Conservation (phyloP, 371 early-diverging fungal genomes). For the Apophysomyces elegans region DNA sequence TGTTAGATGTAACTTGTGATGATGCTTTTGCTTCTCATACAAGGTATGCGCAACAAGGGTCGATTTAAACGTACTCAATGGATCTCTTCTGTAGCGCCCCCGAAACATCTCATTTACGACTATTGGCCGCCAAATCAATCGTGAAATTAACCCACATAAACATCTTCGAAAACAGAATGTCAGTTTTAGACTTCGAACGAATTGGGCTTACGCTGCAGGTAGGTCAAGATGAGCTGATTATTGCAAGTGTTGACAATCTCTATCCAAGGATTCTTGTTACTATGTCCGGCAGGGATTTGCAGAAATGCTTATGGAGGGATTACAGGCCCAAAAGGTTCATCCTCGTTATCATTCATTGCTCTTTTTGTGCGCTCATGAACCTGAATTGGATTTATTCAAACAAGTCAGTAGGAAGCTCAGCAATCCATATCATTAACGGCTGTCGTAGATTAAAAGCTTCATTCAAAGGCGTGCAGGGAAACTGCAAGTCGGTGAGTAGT, state of each 20-base stretch:
- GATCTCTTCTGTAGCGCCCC: slow-evolving; percentile 31
- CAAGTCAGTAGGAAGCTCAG: slow-evolving; percentile 21
- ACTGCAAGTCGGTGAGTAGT: slow-evolving; percentile 10
- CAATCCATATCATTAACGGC: background rate
- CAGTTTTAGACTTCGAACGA: slow-evolving; percentile 56
- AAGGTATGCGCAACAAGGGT: slow-evolving; percentile 16
- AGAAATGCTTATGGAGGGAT: slow-evolving; percentile 70
- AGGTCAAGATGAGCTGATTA: background rate
- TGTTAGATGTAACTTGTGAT: slow-evolving; percentile 33
- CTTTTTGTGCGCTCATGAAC: slow-evolving; percentile 87
- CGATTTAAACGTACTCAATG: background rate
- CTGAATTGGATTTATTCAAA: slow-evolving; percentile 67
- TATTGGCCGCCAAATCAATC: slow-evolving; percentile 69
- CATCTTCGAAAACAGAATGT: slow-evolving; percentile 57
- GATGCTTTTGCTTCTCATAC: slow-evolving; percentile 25
- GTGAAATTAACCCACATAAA: slow-evolving; percentile 67
- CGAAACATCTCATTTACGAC: slow-evolving; percentile 52
- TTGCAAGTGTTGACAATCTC: background rate
- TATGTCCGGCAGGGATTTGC: slow-evolving; percentile 82
- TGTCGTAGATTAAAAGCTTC: slow-evolving; percentile 29
- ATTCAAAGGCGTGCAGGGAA: slow-evolving; percentile 34
- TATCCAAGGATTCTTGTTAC: slow-evolving; percentile 74
- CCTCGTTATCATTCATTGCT: slow-evolving; percentile 73
- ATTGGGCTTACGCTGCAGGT: slow-evolving; percentile 68
- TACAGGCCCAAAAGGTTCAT: slow-evolving; percentile 64